Base-by-base conservation (phyloP, 257 asterid genomes). In the Petunia axillaris region DNA sequence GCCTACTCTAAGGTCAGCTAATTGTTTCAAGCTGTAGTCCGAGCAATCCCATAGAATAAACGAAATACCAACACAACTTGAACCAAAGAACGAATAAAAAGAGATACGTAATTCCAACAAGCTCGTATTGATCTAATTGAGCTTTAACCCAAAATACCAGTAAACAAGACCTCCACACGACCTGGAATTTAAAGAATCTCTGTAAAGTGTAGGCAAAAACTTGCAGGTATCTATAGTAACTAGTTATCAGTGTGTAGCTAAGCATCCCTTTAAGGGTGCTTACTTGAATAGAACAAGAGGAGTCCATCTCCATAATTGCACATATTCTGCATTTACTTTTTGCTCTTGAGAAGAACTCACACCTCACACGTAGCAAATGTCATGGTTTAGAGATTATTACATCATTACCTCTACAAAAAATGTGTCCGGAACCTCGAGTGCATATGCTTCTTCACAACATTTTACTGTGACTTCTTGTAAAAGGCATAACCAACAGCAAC, bases 401-500 rank as follows among this genome's bases (percentile, higher is more conserved):
- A 73, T 11, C 46, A 73, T 50, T 73, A 73, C 60, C 78, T 50
- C 25, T 73, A 50, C 5, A 48, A 73, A 5, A 57, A 35, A 57
- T 35, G 6, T 15, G 63, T 57, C 35, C 14, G 55, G 7, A 50
- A 73, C 16, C 35, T 73, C 46, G 77, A 58, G 46, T 70, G 77
- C 43, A 46, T 10, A 25, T 41, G 25, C 41, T 50, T 36, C 35
- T 38, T 50, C 62, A 73, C 8, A 15, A 52, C 78, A 73, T 64
- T 83, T 93, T 35, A 95, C 86, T 87, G 85, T 15, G 97, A 83
- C 82, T 89, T 87, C 70, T 90, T 87, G 85, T 87, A 87, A 81
- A 87, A 64, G 67, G 91, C 88, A 82, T 89, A 90, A 54, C 97
- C 96, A 84, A 93, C 92, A n/a, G 94, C 94, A 64, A 91, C 84